phyloP scores from a whole-genome alignment of 2,329 filamentous ascomycete genomes.

The Aspergillus quadrilineatus region DNA sequence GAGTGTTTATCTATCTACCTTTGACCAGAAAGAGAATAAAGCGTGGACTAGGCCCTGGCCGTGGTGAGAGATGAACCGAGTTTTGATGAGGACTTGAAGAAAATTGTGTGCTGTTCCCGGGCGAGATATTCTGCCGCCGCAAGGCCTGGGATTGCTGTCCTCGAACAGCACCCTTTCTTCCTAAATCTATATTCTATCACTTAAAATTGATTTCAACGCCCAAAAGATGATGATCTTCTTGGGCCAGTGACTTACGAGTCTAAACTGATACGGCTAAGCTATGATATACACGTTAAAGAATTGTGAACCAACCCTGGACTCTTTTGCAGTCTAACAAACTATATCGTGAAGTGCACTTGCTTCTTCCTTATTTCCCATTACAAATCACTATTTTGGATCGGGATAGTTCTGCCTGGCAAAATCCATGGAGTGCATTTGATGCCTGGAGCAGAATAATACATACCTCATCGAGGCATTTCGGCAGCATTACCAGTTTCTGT shows the following conservation, averaged over 20 bases:
- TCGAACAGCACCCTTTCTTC: too few species aligned
- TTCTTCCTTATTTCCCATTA: too few species aligned
- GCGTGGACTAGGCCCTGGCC: neutral
- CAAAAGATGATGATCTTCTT: neutral
- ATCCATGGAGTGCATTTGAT: neutral
- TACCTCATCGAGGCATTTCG: neutral
- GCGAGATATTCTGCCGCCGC: neutral
- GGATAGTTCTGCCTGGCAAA: too few species aligned
- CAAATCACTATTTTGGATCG: too few species aligned
- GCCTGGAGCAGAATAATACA: neutral
- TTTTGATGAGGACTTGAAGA: neutral
- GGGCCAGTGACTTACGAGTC: neutral
- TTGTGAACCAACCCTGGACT: neutral
- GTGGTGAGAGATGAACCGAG: neutral
- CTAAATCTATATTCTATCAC: neutral
- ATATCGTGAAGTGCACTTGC: too few species aligned
- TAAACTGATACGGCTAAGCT: slow-evolving; percentile 1
- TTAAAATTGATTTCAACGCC: neutral
- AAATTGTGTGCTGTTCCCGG: too few species aligned
- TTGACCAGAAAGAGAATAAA: neutral
- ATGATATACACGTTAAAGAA: too few species aligned
- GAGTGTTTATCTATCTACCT: neutral
- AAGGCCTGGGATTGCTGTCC: neutral
- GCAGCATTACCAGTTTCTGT: neutral
- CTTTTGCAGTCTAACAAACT: neutral